Conservation (phyloP, 345 rosid genomes). For the Eucalyptus sp. region DNA sequence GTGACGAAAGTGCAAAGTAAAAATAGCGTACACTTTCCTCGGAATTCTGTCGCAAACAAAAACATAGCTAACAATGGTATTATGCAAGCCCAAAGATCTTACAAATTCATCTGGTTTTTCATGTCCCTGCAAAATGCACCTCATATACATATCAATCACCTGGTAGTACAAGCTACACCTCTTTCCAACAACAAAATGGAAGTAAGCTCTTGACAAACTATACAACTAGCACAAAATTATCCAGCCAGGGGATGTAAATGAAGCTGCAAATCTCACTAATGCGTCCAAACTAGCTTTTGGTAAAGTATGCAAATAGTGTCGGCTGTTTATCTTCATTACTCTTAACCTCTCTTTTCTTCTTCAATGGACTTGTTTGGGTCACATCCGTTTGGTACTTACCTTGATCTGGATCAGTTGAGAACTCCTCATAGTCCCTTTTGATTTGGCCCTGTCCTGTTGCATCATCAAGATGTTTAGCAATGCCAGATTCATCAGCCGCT, state of each 20-base stretch:
- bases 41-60: not conserved
- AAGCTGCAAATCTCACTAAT: not conserved
- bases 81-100: not conserved
- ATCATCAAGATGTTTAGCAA: not conserved
- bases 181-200: not conserved
- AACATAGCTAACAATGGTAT: not conserved
- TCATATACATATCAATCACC: not conserved
- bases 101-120: not conserved
- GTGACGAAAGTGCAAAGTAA: not conserved
- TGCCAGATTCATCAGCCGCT: not conserved
- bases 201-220: not conserved
- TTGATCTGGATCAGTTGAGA: conserved; percentile 16
- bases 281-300: conserved; percentile 16
- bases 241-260: not conserved
- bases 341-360: conserved; percentile 27
- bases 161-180: not conserved
- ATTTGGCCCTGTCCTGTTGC: conserved; percentile 2
- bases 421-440: conserved; percentile 33
- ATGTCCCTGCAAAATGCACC: not conserved
- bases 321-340: conserved; percentile 40
- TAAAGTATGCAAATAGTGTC: conserved; percentile 49
- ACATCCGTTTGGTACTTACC: not conserved
- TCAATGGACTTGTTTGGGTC: conserved; percentile 7
- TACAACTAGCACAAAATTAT: not conserved
- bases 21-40: not conserved